Conservation (phyloP, 2,329 filamentous ascomycete species). For the Fusarium sambucinum region DNA sequence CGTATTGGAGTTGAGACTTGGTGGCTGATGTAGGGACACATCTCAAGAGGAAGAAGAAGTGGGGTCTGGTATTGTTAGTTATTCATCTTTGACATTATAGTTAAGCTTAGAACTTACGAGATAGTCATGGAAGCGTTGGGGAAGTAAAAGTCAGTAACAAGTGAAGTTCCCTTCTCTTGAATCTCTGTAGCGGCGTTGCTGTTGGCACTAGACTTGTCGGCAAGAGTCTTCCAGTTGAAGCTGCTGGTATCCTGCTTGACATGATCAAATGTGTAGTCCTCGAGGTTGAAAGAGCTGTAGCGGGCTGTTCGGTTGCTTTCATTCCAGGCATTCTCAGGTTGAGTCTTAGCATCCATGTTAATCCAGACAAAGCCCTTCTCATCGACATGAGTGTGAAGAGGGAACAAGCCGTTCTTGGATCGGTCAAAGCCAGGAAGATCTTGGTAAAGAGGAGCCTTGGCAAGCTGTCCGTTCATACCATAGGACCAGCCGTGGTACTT, state of each 20-base stretch:
- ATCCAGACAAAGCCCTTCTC: slow-evolving; percentile 68
- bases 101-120: slow-evolving; percentile 52
- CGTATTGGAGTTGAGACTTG: slow-evolving; percentile 28
- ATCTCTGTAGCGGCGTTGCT: slow-evolving; percentile 25
- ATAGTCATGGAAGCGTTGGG: slow-evolving; percentile 39
- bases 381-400: slow-evolving; percentile 66
- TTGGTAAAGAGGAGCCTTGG: slow-evolving; percentile 71
- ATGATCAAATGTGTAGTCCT: slow-evolving; percentile 68
- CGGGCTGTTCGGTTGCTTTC: slow-evolving; percentile 58
- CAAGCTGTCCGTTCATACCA: slow-evolving; percentile 67
- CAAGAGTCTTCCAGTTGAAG: slow-evolving; percentile 71
- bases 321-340: slow-evolving; percentile 62
- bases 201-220: slow-evolving; percentile 41
- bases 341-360: slow-evolving; percentile 63
- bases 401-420: slow-evolving; percentile 66
- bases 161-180: slow-evolving; percentile 17
- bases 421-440: slow-evolving; percentile 67
- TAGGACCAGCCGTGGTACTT: slow-evolving; percentile 74
- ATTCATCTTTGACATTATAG: slow-evolving; percentile 45
- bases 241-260: slow-evolving; percentile 65
- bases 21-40: slow-evolving; percentile 28
- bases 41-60: slow-evolving; percentile 36
- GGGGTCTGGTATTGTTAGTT: slow-evolving; percentile 51
- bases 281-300: slow-evolving; percentile 59
- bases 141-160: slow-evolving; percentile 41